Evolutionary conservation across 129 eudicot genomes (phyloP).

Genomic region (Helichrysum umbraculigerum): DNA sequence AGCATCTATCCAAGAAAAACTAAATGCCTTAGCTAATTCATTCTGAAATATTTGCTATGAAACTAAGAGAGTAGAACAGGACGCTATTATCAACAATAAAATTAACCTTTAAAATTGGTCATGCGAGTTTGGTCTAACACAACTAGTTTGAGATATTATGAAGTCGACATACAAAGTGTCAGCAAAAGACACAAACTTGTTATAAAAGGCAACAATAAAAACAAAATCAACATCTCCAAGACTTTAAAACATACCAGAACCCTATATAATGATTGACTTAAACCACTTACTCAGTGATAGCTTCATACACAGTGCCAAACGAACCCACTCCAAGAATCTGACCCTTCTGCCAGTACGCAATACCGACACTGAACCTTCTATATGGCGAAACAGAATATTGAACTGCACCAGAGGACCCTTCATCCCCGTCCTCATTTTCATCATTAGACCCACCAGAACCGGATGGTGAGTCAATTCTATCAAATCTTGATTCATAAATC

Average conservation of each 20-base stretch:
- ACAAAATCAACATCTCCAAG: too few species aligned
- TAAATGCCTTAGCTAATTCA: too few species aligned
- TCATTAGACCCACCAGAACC: conserved; percentile 19
- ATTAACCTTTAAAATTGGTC: background rate
- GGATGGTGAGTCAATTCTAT: conserved; percentile 29
- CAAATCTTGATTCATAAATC: conserved; percentile 2
- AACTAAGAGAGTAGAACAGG: background rate
- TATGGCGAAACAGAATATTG: conserved; percentile 38
- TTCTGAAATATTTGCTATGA: background rate
- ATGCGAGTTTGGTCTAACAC: background rate
- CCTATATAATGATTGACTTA: background rate
- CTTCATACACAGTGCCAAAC: background rate
- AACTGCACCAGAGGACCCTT: conserved; percentile 11
- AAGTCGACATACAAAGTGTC: background rate
- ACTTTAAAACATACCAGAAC: background rate
- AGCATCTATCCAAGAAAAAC: too few species aligned
- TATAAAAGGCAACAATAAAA: background rate
- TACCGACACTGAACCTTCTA: conserved; percentile 30
- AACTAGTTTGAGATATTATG: background rate
- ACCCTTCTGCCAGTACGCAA: conserved; percentile 26
- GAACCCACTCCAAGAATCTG: background rate
- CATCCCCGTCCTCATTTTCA: conserved; percentile 26
- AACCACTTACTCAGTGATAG: background rate
- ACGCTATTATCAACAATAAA: background rate
- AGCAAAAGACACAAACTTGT: background rate